phyloP scores from a whole-genome alignment of 2,329 filamentous ascomycete species.

The Thelonectria discophora region DNA sequence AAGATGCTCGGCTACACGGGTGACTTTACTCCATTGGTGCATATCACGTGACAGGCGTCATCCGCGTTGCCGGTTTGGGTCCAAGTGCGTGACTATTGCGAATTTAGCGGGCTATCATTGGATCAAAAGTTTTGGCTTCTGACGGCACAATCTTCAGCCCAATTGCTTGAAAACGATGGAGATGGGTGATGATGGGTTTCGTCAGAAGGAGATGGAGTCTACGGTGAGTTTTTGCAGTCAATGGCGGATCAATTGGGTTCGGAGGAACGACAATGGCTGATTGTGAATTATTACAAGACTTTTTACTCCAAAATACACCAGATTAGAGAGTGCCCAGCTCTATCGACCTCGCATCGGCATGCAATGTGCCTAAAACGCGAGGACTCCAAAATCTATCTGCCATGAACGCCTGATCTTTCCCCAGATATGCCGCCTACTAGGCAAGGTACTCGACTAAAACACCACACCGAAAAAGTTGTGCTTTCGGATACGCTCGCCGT shows the following conservation, averaged over 20 bases:
- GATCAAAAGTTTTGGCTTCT: slow-evolving; percentile 12
- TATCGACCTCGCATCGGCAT: background rate
- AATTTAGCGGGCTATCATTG: slow-evolving; percentile 31
- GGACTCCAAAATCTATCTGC: background rate
- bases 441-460: slow-evolving; percentile 29
- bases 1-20: slow-evolving; percentile 38
- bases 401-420: slow-evolving; percentile 14
- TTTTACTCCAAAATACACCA: background rate
- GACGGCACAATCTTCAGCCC: slow-evolving; percentile 16
- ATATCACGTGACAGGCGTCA: slow-evolving; percentile 23
- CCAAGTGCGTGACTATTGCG: slow-evolving; percentile 25
- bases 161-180: slow-evolving; percentile 10
- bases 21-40: slow-evolving; percentile 25
- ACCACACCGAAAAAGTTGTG: slow-evolving; percentile 42
- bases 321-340: slow-evolving; percentile 15
- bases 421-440: slow-evolving; percentile 1
- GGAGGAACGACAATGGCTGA: background rate
- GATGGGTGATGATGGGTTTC: slow-evolving; percentile 8
- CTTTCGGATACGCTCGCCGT: slow-evolving; percentile 49
- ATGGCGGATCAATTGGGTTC: slow-evolving; percentile 1
- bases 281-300: background rate
- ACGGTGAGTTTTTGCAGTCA: background rate
- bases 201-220: background rate
- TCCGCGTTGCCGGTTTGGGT: slow-evolving; percentile 19
- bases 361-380: background rate